Percentiles rank a stretch among this genome's conserved stretches.
phyloP scores from a whole-genome alignment of 2,329 filamentous ascomycete genomes.

The Monosporascus sp. region DNA sequence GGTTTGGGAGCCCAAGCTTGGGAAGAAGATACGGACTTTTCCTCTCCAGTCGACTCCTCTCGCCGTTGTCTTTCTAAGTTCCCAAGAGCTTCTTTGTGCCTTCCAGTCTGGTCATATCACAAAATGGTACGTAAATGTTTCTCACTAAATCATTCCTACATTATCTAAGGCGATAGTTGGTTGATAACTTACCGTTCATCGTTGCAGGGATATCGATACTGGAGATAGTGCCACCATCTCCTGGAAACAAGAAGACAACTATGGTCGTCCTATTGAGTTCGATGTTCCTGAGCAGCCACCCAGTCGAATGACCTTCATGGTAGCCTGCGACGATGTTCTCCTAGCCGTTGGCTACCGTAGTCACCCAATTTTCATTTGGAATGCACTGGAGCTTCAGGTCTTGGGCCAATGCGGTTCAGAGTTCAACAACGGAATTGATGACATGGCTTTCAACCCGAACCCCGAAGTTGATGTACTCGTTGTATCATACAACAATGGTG shows the following conservation, averaged over 20 bases:
- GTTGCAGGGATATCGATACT: conserved; percentile 2
- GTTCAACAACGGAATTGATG: conserved; percentile 17
- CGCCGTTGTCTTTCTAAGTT: too few relatives aligned
- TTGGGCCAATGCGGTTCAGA: conserved; percentile 11
- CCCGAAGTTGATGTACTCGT: conserved; percentile 17
- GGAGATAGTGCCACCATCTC: background rate
- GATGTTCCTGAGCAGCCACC: conserved; percentile 10
- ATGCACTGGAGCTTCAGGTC: conserved; percentile 9
- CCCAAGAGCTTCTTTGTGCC: too few relatives aligned
- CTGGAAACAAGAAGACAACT: background rate
- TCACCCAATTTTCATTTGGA: conserved; percentile 19
- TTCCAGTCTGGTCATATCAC: too few relatives aligned
- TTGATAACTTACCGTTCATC: too few relatives aligned
- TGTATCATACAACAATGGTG: conserved; percentile 18
- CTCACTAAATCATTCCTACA: too few relatives aligned
- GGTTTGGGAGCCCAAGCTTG: too few relatives aligned
- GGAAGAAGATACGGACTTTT: too few relatives aligned
- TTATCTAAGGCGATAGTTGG: too few relatives aligned
- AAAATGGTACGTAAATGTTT: conserved; percentile 15
- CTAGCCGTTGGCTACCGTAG: conserved; percentile 20
- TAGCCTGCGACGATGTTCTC: conserved; percentile 6
- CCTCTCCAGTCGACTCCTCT: too few relatives aligned
- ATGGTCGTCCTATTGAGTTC: too few relatives aligned
- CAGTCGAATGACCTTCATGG: conserved; percentile 6
- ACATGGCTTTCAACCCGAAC: conserved; percentile 23